Evolutionary conservation across 1,284 basidiomycete genomes (phyloP), one percentile per base, ranked within the genome.

Genomic region (Cryptococcus sp.): DNA sequence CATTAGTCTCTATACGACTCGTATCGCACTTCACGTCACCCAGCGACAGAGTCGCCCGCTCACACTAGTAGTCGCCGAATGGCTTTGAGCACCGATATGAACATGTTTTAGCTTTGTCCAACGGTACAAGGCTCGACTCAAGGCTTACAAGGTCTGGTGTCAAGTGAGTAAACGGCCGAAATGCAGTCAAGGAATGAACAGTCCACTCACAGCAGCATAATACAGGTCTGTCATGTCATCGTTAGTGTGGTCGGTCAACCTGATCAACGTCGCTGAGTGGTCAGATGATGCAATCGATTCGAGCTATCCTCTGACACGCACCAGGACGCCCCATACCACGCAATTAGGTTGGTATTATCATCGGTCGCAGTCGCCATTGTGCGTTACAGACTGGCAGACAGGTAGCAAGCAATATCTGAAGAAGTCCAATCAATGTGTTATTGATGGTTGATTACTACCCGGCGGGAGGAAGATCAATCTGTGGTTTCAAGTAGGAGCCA

Each of bases 341-440:
- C 54, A 25, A 68, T 53, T 45, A 63, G 59, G 11, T 47, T 46
- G 53, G 68, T 55, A 16, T 51, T 49, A 56, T 70, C 66, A 50
- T 70, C 68, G n/a, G 65, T 56, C 1, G 55, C 52, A 7, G 63
- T 69, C 22, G 60, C 60, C 67, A 69, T 69, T 25, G 48, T 54
- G 45, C 43, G 30, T 13, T 10, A 6, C 6, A 6, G 25, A 3
- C 6, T 25, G 25, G 25, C 25, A 6, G 25, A 25, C 25, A 25
- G 25, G 25, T 6, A 25, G 25, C 25, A 3, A 25, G 25, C 25
- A 6, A 25, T 25, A 6, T 25, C 3, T 25, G 3, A 25, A 25
- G 25, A 3, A 25, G 25, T 25, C 3, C 25, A 25, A 6, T 6
- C 25, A 25, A 25, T 3, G 25, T 25, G 6, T 25, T 3, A 25